These are phyloP conservation scores for Xylaria digitata DNA, from an alignment of 2,329 filamentous ascomycete genomes.

Conservation along the genomic window DNA sequence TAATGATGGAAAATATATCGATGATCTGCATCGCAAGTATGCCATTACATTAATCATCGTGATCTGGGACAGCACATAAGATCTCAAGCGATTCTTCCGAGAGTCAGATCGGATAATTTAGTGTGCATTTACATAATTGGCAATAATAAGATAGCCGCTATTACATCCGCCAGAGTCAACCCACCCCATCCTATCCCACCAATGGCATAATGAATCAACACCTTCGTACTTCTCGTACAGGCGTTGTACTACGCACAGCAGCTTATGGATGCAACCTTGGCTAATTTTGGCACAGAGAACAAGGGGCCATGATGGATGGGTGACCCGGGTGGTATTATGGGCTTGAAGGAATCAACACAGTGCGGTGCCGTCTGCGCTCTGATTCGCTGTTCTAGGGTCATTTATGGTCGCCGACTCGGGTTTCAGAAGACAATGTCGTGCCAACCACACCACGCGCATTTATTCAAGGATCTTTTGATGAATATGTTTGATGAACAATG, in stretches of 20 bases:
- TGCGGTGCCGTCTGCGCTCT: conserved; percentile 8
- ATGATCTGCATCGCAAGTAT: conserved; percentile 29
- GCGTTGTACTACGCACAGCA: conserved; percentile 9
- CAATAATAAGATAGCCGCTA: conserved; percentile 32
- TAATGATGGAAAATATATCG: conserved; percentile 13
- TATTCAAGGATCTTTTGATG: conserved; percentile 22
- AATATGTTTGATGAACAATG: conserved; percentile 34
- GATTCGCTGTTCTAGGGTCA: conserved; percentile 17
- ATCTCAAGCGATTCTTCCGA: conserved; percentile 29
- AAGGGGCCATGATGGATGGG: conserved; percentile 18
- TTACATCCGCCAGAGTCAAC: conserved; percentile 25
- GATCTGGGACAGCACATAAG: background rate
- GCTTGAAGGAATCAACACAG: conserved; percentile 27
- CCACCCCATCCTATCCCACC: conserved; percentile 14
- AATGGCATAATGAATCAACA: conserved; percentile 24
- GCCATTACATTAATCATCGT: conserved; percentile 25
- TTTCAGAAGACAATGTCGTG: conserved; percentile 37
- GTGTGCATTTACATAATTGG: conserved; percentile 25
- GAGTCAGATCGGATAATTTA: conserved; percentile 29
- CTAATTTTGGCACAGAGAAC: conserved; percentile 40
- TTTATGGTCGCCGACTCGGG: conserved; percentile 40
- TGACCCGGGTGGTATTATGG: conserved; percentile 1
- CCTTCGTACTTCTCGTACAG: conserved; percentile 24
- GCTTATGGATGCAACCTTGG: conserved; percentile 16
- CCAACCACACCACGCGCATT: conserved; percentile 32